Percentiles rank a stretch among this genome's conserved stretches.
These are phyloP conservation scores for Talaromyces sp. DNA, from an alignment of 2,329 filamentous ascomycete species.

Conservation along the genomic window DNA sequence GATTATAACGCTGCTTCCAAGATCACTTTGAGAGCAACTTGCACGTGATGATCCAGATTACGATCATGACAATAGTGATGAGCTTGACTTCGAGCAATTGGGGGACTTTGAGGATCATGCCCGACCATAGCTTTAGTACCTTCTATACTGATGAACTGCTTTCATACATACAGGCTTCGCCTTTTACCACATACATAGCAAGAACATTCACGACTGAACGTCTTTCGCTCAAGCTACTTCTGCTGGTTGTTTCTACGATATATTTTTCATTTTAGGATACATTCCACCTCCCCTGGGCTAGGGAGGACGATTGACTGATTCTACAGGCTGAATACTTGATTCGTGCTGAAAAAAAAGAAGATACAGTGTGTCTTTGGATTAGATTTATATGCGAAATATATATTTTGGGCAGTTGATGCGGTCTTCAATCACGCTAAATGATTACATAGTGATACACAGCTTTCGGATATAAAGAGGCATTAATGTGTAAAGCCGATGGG, in stretches of 20 bases:
- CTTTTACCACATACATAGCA: background rate
- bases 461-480: background rate
- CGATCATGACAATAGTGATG: background rate
- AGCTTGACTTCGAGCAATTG: background rate
- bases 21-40: background rate
- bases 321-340: background rate
- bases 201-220: no score
- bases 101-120: background rate
- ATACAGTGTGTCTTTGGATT: background rate
- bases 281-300: no score
- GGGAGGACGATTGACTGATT: background rate
- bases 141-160: background rate
- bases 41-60: background rate
- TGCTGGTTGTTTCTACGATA: no score
- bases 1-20: background rate
- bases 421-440: background rate
- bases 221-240: no score
- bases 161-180: background rate
- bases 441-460: background rate
- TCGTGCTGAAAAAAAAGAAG: background rate
- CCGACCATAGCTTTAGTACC: background rate
- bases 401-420: background rate
- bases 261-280: no score
- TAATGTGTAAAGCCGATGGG: background rate
- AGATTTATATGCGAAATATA: background rate